Evolutionary conservation across 208 protist species (phyloP).

Genomic region (Trypanosoma conorhini): DNA sequence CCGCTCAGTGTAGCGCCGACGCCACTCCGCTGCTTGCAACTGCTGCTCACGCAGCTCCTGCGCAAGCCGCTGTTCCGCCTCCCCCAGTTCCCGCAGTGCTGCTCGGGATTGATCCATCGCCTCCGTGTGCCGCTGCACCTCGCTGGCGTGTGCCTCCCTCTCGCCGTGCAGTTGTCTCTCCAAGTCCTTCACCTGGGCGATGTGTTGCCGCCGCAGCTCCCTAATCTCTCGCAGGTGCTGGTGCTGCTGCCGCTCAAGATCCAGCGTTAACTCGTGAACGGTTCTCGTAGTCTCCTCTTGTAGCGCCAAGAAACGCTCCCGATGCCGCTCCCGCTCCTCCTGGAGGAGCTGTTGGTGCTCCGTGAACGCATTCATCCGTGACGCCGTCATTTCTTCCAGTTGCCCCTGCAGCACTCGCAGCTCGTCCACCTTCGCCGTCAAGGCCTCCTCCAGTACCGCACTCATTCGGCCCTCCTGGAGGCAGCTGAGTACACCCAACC

Average conservation of each 20-base stretch:
- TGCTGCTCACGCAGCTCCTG: not conserved
- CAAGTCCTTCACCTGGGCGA: not conserved
- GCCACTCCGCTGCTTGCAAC: constrained; percentile 14
- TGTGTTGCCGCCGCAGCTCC: constrained; percentile 12
- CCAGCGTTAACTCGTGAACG: constrained; percentile 2
- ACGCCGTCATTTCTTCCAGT: constrained; percentile 4
- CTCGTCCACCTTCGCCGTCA: constrained; percentile 7
- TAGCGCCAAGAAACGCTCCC: constrained; percentile 12
- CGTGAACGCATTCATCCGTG: constrained; percentile 3
- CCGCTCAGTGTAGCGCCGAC: constrained; percentile 9
- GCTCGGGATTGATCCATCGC: not conserved
- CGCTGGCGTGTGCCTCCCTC: not conserved
- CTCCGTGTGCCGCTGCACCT: not conserved
- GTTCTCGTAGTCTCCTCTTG: constrained; percentile 7
- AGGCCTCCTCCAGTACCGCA: constrained; percentile 12
- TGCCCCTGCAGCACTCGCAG: constrained; percentile 5
- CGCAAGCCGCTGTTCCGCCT: not conserved
- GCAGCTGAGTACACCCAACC: constrained; percentile 2
- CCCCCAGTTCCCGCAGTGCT: constrained; percentile 7
- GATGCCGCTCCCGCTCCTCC: constrained; percentile 17
- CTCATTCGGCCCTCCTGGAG: constrained; percentile 10
- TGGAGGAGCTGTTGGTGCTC: constrained; percentile 20
- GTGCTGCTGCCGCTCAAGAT: not conserved
- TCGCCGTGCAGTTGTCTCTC: constrained; percentile 5
- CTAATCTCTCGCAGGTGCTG: constrained; percentile 6